These are phyloP conservation scores for Saturnispora kantuleensis DNA, from an alignment of 805 yeast species.

Conservation along the genomic window DNA sequence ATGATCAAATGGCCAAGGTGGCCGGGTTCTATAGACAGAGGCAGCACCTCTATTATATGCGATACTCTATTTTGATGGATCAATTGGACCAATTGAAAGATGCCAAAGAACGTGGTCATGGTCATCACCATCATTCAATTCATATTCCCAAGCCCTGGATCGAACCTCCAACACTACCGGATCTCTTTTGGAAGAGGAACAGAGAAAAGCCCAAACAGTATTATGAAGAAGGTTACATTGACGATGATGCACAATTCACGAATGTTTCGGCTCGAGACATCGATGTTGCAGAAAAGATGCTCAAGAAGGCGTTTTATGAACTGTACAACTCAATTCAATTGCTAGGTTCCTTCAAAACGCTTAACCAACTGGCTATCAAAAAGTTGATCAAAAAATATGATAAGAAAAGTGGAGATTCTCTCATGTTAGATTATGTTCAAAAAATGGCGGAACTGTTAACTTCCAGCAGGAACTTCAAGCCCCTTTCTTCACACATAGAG, in stretches of 20 bases:
- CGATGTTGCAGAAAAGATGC: conserved; percentile 48
- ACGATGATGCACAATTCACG: conserved; percentile 12
- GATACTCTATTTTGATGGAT: conserved; percentile 53
- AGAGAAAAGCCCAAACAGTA: conserved; percentile 25
- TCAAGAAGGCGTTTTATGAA: conserved; percentile 61
- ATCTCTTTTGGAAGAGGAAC: conserved; percentile 24
- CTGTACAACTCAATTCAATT: conserved; percentile 64
- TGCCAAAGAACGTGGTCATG: neutral
- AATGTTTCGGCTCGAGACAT: conserved; percentile 7
- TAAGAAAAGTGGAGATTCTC: conserved; percentile 44
- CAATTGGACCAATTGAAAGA: conserved; percentile 51
- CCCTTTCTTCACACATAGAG: conserved; percentile 34
- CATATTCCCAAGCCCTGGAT: conserved; percentile 3
- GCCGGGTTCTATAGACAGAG: conserved; percentile 48
- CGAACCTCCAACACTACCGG: conserved; percentile 30
- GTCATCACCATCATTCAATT: neutral
- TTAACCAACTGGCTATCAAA: conserved; percentile 81
- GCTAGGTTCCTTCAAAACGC: conserved; percentile 54
- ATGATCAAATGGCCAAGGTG: conserved; percentile 48
- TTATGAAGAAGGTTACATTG: conserved; percentile 23
- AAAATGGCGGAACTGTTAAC: conserved; percentile 41
- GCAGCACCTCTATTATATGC: conserved; percentile 48
- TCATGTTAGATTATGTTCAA: conserved; percentile 40
- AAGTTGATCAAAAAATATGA: conserved; percentile 88
- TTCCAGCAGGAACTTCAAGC: neutral